Conservation (phyloP, 78 protist species). For the Chrysochromulina parva region DNA sequence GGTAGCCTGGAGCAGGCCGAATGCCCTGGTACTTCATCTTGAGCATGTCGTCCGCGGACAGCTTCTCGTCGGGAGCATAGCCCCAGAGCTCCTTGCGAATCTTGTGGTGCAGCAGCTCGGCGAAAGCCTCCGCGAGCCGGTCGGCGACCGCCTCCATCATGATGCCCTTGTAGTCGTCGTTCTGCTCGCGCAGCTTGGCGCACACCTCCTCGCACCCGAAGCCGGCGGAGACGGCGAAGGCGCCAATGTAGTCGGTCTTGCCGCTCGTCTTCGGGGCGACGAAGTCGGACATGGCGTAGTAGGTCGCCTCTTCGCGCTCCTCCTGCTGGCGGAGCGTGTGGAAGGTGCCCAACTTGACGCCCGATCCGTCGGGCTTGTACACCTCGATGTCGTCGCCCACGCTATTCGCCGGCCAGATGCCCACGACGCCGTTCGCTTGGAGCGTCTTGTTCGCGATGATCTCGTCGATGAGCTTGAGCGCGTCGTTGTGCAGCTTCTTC, state of each 20-base stretch:
- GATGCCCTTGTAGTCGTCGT: conserved; percentile 89
- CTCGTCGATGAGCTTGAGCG: background rate
- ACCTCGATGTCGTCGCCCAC: conserved; percentile 87
- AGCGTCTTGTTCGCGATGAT: background rate
- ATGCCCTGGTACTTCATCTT: conserved; percentile 90
- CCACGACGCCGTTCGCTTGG: conserved; percentile 56
- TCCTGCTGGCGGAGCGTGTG: conserved; percentile 95
- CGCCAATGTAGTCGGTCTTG: conserved; percentile 85
- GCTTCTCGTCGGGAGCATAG: conserved; percentile 72
- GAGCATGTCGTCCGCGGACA: conserved; percentile 76
- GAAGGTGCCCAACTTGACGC: conserved; percentile 54
- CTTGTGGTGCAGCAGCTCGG: conserved; percentile 89
- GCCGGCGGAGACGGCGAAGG: conserved; percentile 85
- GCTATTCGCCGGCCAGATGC: conserved; percentile 89
- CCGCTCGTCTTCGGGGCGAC: conserved; percentile 87
- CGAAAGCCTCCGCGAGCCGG: conserved; percentile 88
- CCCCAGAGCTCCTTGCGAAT: conserved; percentile 93
- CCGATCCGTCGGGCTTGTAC: conserved; percentile 74
- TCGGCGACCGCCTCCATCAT: conserved; percentile 94
- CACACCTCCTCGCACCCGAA: conserved; percentile 85
- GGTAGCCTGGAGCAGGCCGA: conserved; percentile 99
- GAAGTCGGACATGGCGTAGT: conserved; percentile 87
- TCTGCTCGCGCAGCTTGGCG: conserved; percentile 58
- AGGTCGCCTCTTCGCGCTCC: conserved; percentile 81
- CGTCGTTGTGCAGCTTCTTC: conserved; percentile 37